Evolutionary conservation across 257 asterid genomes (phyloP), one percentile per base, ranked within the genome.

Genomic region (Lantana camara): DNA sequence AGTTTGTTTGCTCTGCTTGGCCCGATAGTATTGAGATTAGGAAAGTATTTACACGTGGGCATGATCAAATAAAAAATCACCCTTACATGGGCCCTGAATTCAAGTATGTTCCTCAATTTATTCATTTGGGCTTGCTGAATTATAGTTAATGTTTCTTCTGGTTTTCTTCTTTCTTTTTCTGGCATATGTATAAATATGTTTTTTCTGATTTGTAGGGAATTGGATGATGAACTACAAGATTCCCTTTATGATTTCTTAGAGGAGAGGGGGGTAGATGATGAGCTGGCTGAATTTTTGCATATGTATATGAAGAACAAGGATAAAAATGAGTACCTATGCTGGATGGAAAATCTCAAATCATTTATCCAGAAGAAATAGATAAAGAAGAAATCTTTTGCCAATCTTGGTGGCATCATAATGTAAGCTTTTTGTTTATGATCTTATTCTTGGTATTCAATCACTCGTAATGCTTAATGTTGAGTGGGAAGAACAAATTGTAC

Each of bases 1-100:
- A 87, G 86, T 82, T 89, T 70, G 78, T 87, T 60, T 89, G 95
- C 84, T 83, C 92, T 35, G 98, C 85, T 57, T 89, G 98, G 98
- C 89, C 95, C 3, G 83, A 83, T 68, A 68, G 76, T 49, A 66
- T 89, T 49, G 91, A 87, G 80, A 89, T 92, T 68, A 71, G 73
- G 46, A 74, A 71, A 32, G 88, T 89, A 63, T 83, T 67, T 56
- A 77, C 82, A 19, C 95, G 82, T 42, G 78, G 75, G 34, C 81
- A 54, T 37, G 73, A 72, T 45, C 66, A 55, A 59, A 41, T 38
- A 9, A 66, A 38, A 46, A 41, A 64, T 59, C 75, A 65, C 45
- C 75, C 77, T 63, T 87, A 85, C 71, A 60, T 53, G 57, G 97
- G 99, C 27, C 99, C 96, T n/a, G 55, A 57, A 32, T 85, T 93